A percentile compares a stretch with the other conserved stretches of the same genome.
Conservation (phyloP, 2,329 filamentous ascomycete species). For the Aureobasidium sp. region DNA sequence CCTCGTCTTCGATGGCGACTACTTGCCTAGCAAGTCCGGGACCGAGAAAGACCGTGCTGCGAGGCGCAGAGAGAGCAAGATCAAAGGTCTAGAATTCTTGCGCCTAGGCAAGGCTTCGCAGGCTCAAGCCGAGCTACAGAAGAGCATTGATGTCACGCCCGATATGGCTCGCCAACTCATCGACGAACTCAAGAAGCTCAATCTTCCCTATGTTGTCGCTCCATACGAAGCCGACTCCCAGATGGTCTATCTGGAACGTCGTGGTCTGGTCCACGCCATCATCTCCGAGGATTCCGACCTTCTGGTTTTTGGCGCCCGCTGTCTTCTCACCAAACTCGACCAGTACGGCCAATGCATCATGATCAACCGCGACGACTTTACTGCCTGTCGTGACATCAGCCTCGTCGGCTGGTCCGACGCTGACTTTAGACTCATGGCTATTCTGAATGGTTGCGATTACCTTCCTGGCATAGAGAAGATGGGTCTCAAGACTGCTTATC, state of each 20-base stretch:
- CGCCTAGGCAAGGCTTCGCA: constrained; percentile 73
- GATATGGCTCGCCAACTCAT: constrained; percentile 91
- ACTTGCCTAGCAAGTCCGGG: constrained; percentile 82
- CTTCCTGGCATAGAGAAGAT: constrained; percentile 77
- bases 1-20: constrained; percentile 92
- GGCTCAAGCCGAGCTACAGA: constrained; percentile 82
- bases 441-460: constrained; percentile 94
- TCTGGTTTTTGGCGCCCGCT: constrained; percentile 86
- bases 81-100: constrained; percentile 68
- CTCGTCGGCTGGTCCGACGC: constrained; percentile 85
- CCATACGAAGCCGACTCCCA: constrained; percentile 98
- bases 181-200: constrained; percentile 75
- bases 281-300: constrained; percentile 95
- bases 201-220: constrained; percentile 82
- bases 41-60: constrained; percentile 75
- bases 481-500: constrained; percentile 88
- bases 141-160: constrained; percentile 90
- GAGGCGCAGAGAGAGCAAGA: constrained; percentile 68
- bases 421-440: constrained; percentile 92
- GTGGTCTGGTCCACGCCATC: constrained; percentile 78
- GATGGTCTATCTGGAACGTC: constrained; percentile 82
- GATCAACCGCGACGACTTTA: constrained; percentile 83
- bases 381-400: constrained; percentile 78
- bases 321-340: constrained; percentile 87
- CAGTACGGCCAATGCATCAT: constrained; percentile 90